phyloP scores from a whole-genome alignment of 2,329 filamentous ascomycete genomes.

The Beauveria caledonica region DNA sequence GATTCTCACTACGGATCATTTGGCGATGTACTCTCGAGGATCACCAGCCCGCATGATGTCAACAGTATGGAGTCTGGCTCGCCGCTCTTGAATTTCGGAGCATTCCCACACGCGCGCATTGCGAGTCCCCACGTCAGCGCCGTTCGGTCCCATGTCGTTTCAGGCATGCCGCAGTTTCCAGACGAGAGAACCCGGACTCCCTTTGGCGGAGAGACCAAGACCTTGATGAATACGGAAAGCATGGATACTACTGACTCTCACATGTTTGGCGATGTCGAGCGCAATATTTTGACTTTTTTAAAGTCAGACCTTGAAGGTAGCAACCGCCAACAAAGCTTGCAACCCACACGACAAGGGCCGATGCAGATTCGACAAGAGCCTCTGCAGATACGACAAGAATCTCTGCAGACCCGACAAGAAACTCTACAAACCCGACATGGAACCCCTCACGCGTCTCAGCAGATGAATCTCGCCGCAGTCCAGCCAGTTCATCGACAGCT shows the following conservation, averaged over 20 bases:
- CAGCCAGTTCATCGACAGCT: neutral
- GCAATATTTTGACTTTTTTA: constrained; percentile 2
- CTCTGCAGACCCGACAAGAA: no score
- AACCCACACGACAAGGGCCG: neutral
- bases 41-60: constrained; percentile 25
- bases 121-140: constrained; percentile 20
- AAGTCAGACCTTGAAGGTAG: constrained; percentile 14
- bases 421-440: constrained; percentile 11
- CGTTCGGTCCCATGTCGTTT: constrained; percentile 10
- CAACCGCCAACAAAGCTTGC: neutral
- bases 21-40: constrained; percentile 19
- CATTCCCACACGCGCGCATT: constrained; percentile 23
- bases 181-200: neutral
- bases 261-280: neutral
- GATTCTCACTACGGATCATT: constrained; percentile 27
- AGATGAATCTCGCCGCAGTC: neutral
- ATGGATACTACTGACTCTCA: neutral
- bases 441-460: neutral
- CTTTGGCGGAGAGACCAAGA: neutral
- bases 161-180: constrained; percentile 8
- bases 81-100: constrained; percentile 22
- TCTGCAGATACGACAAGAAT: no score
- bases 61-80: constrained; percentile 22
- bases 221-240: neutral
- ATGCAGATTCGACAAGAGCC: neutral